phyloP scores from a whole-genome alignment of 306 rosid genomes.

The Morella rubra region DNA sequence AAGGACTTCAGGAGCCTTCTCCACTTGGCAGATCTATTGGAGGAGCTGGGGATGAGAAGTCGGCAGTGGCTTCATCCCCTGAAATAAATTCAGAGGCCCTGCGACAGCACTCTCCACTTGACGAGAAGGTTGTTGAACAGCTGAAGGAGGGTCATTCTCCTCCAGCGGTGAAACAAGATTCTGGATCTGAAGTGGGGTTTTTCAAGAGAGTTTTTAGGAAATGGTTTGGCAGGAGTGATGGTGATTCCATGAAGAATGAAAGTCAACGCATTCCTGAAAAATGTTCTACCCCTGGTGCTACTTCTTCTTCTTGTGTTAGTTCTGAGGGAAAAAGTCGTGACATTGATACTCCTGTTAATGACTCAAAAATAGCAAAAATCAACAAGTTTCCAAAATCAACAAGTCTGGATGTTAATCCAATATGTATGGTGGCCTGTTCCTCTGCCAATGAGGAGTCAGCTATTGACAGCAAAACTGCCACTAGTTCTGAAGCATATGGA shows the following conservation, averaged over 20 bases:
- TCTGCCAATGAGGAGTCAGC: conserved; percentile 29
- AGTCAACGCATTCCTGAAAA: conserved; percentile 35
- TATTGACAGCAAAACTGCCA: conserved; percentile 33
- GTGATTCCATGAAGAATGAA: conserved; percentile 26
- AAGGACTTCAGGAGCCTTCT: conserved; percentile 29
- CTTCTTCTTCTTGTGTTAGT: neutral
- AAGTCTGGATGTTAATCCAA: conserved; percentile 40
- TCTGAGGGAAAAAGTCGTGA: conserved; percentile 31
- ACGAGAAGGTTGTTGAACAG: conserved; percentile 28
- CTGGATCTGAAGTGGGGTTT: conserved; percentile 35
- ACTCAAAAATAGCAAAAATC: conserved; percentile 26
- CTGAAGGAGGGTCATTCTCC: conserved; percentile 24
- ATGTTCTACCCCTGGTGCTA: conserved; percentile 21
- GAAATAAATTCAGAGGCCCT: conserved; percentile 12
- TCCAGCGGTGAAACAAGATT: conserved; percentile 15
- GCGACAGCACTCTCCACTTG: neutral
- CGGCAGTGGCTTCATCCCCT: conserved; percentile 25
- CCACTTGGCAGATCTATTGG: conserved; percentile 8
- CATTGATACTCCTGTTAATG: conserved; percentile 3
- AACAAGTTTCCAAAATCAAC: conserved; percentile 29
- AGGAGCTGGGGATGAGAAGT: conserved; percentile 25
- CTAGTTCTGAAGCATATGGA: conserved; percentile 25
- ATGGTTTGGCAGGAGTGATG: conserved; percentile 27
- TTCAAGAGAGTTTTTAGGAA: conserved; percentile 37
- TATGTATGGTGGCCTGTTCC: conserved; percentile 26